Evolutionary conservation across 2,329 filamentous ascomycete genomes (phyloP), one percentile per base, ranked within the genome.

Genomic region (Gaeumannomyces tritici): DNA sequence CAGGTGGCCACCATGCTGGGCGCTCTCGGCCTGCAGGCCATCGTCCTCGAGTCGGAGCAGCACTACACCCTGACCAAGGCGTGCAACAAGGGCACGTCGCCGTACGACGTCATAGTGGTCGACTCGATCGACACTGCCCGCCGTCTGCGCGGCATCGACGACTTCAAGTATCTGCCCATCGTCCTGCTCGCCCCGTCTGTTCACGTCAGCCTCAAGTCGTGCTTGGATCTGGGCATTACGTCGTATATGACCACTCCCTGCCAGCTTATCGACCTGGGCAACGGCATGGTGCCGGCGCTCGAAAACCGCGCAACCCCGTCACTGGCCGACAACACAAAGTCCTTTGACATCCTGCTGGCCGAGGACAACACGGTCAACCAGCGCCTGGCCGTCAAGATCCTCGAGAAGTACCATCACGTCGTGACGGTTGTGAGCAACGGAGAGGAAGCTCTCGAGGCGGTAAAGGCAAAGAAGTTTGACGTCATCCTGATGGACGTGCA

Each of bases 311-410:
- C 93, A 7, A 95, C 93, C 15, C 93, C 93, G 1, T 90, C 91
- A 15, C 86, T 96, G 61, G 91, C 93, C 2, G 93, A 98, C 72
- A 95, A 96, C 73, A 96, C 92, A 15, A 92, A 92, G 72, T 96
- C 93, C 0, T 96, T 98, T 74, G 91, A 96, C 73, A 96, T 99
- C 69, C 80, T 99, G 51, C 82, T 98, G 64, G 95, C 93, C 13
- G 95, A 99, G 76, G 95, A 99, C 77, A 99, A 99, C 73, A 89
- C 92, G 21, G 93, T 99, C 72, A 99, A 99, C 74, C 95, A 99
- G 76, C 88, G 93, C 69, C 80, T 98, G 61, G 95, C 95, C 0
- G 93, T 97, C 69, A 96, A 96, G 80, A 98, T 98, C 67, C 81
- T 99, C 33, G 91, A 97, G 76, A 97, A 97, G 75, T 96, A 97